Evolutionary conservation across 2,329 filamentous ascomycete genomes (phyloP), one percentile per base, ranked within the genome.

Genomic region (Scedosporium apiospermum): DNA sequence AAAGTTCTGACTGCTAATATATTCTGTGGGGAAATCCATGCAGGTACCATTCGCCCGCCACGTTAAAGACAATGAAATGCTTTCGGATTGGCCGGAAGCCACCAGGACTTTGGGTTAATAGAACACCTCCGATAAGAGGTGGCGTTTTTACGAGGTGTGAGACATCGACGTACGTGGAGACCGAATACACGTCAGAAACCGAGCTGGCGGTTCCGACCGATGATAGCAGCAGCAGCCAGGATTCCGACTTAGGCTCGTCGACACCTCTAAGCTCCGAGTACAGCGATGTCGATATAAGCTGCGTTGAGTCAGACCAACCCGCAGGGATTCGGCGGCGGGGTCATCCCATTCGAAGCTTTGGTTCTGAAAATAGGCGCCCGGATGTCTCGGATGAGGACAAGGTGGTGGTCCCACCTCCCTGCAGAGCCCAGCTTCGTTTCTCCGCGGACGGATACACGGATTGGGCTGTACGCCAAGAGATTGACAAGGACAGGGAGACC

Each of bases 21-120:
- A 58, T 58, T 6, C 26, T 41, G 26, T 58, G 27, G 57, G n/a
- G 51, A 23, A 27, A 27, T 30, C 23, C 27, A 58, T 58, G 57
- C 74, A 87, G 84, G 66, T 87, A 85, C 71, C 85, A 88, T 69
- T 80, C 77, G 46, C 72, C 75, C 49, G 72, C 76, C 62, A 83
- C 83, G 14, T 71, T 85, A 34, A 75, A 77, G 58, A 80, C 79
- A 60, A 86, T 88, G 82, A 81, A 79, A 70, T 78, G 79, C 67
- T 86, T 80, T 72, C 82, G 82, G 67, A 84, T 88, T 67, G 85
- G 84, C 67, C 80, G 78, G 68, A 80, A 78, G 69, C 75, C 82
- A 57, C 69, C 73, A 62, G 77, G 80, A 65, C 78, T 78, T 44
- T 88, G 84, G 84, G 72, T 74, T 64, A 85, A 84, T 26, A 46